phyloP scores from a whole-genome alignment of 495 filamentous ascomycete genomes.

The Penicillium taxi region DNA sequence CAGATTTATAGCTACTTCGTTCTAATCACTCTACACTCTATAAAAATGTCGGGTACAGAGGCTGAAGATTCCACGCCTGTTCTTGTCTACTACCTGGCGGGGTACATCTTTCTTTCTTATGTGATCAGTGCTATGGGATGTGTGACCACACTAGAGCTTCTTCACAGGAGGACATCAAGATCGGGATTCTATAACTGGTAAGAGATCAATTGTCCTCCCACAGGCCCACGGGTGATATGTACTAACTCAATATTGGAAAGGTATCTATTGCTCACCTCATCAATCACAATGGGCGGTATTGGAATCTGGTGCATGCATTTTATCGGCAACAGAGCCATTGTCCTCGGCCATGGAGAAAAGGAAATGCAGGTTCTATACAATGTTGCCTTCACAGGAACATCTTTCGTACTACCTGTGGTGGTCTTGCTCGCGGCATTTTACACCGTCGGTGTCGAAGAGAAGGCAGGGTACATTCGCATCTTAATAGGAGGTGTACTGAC shows the following conservation, averaged over 20 bases:
- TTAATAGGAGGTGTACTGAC: constrained; percentile 56
- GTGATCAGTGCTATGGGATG: constrained; percentile 71
- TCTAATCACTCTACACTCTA: constrained; percentile 1
- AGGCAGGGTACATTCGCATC: constrained; percentile 49
- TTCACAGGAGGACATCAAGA: constrained; percentile 63
- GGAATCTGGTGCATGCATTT: constrained; percentile 85
- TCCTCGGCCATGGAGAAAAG: constrained; percentile 52
- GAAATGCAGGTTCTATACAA: constrained; percentile 67
- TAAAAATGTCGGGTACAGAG: constrained; percentile 17
- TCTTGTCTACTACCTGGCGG: constrained; percentile 44
- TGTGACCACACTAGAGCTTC: constrained; percentile 69
- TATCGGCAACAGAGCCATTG: constrained; percentile 73
- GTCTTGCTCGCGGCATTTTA: constrained; percentile 68
- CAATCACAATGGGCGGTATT: constrained; percentile 72
- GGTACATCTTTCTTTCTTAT: constrained; percentile 67
- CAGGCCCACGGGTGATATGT: neutral
- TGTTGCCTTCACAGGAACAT: constrained; percentile 61
- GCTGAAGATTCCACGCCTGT: constrained; percentile 5
- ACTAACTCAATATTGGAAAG: constrained; percentile 30
- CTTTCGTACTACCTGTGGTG: constrained; percentile 71
- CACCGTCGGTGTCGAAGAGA: constrained; percentile 49
- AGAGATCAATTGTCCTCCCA: constrained; percentile 1
- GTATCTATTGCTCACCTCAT: constrained; percentile 61
- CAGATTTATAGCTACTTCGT: too few species aligned
- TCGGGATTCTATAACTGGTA: constrained; percentile 66